Percentiles rank a stretch among this genome's conserved stretches.
phyloP scores from a whole-genome alignment of 2,329 filamentous ascomycete species.

The Beauveria caledonica region DNA sequence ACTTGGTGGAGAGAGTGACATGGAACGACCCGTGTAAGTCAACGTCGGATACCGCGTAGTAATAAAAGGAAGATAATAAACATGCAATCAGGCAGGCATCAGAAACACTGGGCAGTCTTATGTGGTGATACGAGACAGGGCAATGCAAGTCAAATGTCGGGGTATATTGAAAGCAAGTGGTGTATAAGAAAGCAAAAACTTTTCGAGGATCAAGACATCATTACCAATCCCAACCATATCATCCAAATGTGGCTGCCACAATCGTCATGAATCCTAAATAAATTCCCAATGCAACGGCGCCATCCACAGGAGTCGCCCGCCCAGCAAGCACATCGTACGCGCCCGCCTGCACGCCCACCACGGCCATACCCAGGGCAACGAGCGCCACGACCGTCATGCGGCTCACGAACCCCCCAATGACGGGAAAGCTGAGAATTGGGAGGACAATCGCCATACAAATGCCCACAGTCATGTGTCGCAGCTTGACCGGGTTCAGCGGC shows the following conservation, averaged over 20 bases:
- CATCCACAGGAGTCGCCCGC: conserved; percentile 14
- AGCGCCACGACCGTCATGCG: conserved; percentile 50
- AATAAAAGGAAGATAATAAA: not conserved
- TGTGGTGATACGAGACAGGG: too few relatives aligned
- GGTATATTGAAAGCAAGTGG: conserved; percentile 1
- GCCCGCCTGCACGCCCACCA: conserved; percentile 21
- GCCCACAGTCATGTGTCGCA: conserved; percentile 14
- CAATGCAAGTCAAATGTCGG: not conserved
- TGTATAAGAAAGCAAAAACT: not conserved
- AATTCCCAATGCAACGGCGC: not conserved
- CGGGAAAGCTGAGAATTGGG: conserved; percentile 49
- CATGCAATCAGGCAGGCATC: too few relatives aligned
- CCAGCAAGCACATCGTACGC: conserved; percentile 13
- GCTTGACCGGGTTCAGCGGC: not conserved
- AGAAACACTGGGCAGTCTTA: too few relatives aligned
- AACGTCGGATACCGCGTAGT: not conserved
- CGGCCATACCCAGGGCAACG: conserved; percentile 37
- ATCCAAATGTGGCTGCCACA: conserved; percentile 6
- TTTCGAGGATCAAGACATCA: too few relatives aligned
- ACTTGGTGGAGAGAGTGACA: not conserved
- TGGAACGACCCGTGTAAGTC: not conserved
- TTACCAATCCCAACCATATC: conserved; percentile 10
- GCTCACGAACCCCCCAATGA: conserved; percentile 47
- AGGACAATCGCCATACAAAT: conserved; percentile 35
- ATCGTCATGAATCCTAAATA: conserved; percentile 8